Evolutionary conservation across 768 basidiomycete species (phyloP).

Genomic region (Collybiopsis confluens): DNA sequence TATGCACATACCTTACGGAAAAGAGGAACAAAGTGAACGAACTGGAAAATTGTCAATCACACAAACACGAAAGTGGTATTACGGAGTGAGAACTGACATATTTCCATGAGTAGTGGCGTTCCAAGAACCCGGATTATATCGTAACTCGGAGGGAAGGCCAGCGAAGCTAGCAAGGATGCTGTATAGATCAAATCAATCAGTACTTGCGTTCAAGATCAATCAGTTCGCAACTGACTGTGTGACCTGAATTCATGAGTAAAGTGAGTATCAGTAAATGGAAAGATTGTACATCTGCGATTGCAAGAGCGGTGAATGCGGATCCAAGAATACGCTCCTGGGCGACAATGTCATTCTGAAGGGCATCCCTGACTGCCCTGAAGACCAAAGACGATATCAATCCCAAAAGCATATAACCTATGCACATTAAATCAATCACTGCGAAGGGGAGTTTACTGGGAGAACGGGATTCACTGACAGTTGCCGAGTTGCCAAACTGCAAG

Average conservation of each 20-base stretch:
- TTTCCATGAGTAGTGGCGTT: slow-evolving; percentile 77
- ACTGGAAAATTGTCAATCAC: not conserved
- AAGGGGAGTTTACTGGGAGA: not conserved
- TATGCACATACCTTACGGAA: slow-evolving; percentile 43
- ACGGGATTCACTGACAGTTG: slow-evolving; percentile 38
- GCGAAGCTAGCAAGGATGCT: slow-evolving; percentile 58
- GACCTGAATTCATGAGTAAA: slow-evolving; percentile 31
- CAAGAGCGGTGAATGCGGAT: slow-evolving; percentile 56
- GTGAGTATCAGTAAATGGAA: not conserved
- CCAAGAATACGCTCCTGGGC: slow-evolving; percentile 70
- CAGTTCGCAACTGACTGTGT: slow-evolving; percentile 48
- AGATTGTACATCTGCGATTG: slow-evolving; percentile 62
- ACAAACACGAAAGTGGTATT: too few species aligned
- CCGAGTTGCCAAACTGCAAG: slow-evolving; percentile 62
- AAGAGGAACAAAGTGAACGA: slow-evolving; percentile 57
- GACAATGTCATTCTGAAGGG: slow-evolving; percentile 48
- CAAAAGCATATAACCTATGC: slow-evolving; percentile 55
- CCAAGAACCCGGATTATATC: slow-evolving; percentile 50
- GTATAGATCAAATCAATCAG: slow-evolving; percentile 5
- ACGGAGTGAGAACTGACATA: slow-evolving; percentile 24
- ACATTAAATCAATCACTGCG: not conserved
- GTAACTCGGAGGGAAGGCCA: slow-evolving; percentile 53
- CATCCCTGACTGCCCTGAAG: slow-evolving; percentile 62
- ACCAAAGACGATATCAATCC: slow-evolving; percentile 63
- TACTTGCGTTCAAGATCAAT: not conserved